phyloP scores from a whole-genome alignment of 78 protist species.

The Dictyostelium firmibasis region DNA sequence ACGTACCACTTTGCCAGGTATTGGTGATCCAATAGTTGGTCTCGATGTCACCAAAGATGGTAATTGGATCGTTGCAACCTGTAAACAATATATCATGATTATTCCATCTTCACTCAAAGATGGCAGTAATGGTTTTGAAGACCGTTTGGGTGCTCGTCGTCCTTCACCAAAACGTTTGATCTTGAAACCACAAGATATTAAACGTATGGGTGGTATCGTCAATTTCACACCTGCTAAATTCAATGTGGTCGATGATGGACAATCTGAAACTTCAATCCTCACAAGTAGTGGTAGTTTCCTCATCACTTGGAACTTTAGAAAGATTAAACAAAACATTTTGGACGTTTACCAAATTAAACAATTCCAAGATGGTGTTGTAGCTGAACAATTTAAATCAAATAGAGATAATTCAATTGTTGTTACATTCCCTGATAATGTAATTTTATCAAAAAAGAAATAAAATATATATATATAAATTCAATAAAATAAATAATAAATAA shows the following conservation, averaged over 20 bases:
- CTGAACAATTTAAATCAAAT: slow-evolving; percentile 81
- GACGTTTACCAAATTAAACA: slow-evolving; percentile 79
- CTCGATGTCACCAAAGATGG: slow-evolving; percentile 83
- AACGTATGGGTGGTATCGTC: slow-evolving; percentile 64
- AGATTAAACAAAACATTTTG: slow-evolving; percentile 72
- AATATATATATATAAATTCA: neutral
- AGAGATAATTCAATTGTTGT: slow-evolving; percentile 78
- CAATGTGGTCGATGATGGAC: slow-evolving; percentile 18
- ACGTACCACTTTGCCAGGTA: slow-evolving; percentile 82
- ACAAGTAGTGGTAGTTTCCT: slow-evolving; percentile 79
- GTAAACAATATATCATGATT: slow-evolving; percentile 74
- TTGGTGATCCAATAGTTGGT: slow-evolving; percentile 81
- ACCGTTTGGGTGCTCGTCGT: slow-evolving; percentile 39
- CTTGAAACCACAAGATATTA: slow-evolving; percentile 46
- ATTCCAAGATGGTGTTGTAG: slow-evolving; percentile 53
- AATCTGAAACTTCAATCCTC: slow-evolving; percentile 70
- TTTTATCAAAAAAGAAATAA: slow-evolving; percentile 65
- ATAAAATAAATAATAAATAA: neutral
- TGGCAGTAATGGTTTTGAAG: slow-evolving; percentile 79
- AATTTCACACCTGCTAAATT: slow-evolving; percentile 85
- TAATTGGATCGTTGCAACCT: slow-evolving; percentile 85
- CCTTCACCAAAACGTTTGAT: slow-evolving; percentile 74
- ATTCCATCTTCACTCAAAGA: slow-evolving; percentile 52
- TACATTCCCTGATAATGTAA: slow-evolving; percentile 79
- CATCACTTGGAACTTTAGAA: slow-evolving; percentile 87